Conservation (phyloP, 441 rosid species). For the Pelargonium exstipulatum region DNA sequence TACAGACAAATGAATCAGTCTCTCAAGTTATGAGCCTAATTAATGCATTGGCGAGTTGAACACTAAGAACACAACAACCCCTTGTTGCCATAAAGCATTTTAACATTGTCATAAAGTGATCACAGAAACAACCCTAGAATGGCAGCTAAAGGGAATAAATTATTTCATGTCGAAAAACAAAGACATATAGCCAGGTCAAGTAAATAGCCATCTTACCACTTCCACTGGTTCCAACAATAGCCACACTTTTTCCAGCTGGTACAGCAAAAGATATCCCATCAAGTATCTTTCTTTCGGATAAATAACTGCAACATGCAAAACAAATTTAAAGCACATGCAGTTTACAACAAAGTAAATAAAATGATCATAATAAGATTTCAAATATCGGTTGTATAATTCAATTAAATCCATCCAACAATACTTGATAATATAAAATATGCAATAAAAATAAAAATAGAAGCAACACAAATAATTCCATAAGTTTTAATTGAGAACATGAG, state of each 20-base stretch:
- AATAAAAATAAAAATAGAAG: too few species aligned
- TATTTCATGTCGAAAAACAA: background rate
- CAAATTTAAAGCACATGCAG: conserved; percentile 20
- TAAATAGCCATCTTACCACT: conserved; percentile 51
- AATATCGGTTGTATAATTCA: background rate
- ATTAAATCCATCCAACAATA: background rate
- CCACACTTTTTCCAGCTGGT: conserved; percentile 91
- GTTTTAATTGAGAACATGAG: background rate
- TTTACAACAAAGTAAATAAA: conserved; percentile 17
- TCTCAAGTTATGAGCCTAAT: background rate
- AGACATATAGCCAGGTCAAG: conserved; percentile 11
- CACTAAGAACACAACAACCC: background rate
- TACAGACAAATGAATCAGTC: background rate
- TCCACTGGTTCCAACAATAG: conserved; percentile 93
- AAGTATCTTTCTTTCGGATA: conserved; percentile 71
- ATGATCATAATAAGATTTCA: background rate
- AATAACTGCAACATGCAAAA: conserved; percentile 48
- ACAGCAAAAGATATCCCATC: conserved; percentile 80
- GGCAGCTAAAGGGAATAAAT: background rate
- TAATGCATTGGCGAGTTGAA: background rate
- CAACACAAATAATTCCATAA: background rate
- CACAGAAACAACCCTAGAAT: background rate
- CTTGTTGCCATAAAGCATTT: background rate
- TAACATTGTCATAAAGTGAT: background rate
- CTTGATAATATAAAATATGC: too few species aligned